phyloP scores from a whole-genome alignment of 176 grass and related monocot species.

The Bromus sterilis region DNA sequence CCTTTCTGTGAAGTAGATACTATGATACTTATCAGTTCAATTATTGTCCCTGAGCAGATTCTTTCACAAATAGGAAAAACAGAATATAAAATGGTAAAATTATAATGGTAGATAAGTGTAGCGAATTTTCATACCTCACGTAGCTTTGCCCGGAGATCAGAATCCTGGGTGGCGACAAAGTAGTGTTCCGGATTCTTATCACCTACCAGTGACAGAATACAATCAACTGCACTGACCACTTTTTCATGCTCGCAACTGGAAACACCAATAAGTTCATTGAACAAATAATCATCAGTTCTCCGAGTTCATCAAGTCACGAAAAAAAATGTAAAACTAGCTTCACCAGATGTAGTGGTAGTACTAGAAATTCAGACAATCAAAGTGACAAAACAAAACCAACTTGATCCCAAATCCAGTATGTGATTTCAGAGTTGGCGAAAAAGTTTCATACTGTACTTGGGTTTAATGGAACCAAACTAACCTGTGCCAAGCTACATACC shows the following conservation, averaged over 20 bases:
- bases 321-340: neutral
- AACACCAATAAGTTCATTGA: neutral
- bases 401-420: neutral
- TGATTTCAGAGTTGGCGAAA: neutral
- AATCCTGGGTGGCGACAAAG: constrained; percentile 73
- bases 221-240: constrained; percentile 47
- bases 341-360: neutral
- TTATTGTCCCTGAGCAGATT: neutral
- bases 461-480: too few relatives aligned
- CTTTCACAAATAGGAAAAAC: neutral
- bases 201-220: constrained; percentile 54
- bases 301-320: neutral
- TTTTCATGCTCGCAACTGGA: constrained; percentile 80
- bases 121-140: constrained; percentile 35
- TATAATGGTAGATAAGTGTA: neutral
- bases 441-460: neutral
- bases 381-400: neutral
- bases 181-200: constrained; percentile 69
- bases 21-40: neutral
- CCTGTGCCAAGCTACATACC: too few relatives aligned
- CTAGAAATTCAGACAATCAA: neutral
- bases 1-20: neutral
- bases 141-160: constrained; percentile 46
- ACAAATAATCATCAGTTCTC: neutral
- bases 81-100: neutral